Evolutionary conservation across 257 asterid species (phyloP).

Genomic region (Solanum appendiculatum): DNA sequence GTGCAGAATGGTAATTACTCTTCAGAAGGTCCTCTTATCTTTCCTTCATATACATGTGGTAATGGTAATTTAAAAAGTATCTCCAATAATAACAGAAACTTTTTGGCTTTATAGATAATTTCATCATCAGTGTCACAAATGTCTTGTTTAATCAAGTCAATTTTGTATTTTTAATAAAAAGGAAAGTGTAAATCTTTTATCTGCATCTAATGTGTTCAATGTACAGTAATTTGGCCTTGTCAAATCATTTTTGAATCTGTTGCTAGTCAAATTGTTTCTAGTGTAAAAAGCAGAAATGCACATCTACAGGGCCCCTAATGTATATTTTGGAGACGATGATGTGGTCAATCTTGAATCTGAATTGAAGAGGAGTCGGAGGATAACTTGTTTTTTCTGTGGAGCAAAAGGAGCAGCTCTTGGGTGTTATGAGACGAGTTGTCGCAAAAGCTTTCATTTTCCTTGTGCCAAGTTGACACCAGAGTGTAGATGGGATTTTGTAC

Average conservation of each 20-base stretch:
- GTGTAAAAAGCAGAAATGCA: neutral
- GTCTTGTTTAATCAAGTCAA: neutral
- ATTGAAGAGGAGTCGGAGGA: slow-evolving; percentile 69
- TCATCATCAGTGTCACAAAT: neutral
- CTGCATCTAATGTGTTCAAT: neutral
- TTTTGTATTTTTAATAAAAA: neutral
- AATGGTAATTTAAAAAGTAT: neutral
- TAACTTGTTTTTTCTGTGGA: slow-evolving; percentile 76
- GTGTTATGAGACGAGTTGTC: slow-evolving; percentile 77
- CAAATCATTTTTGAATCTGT: neutral
- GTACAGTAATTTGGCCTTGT: neutral
- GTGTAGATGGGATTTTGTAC: slow-evolving; percentile 83
- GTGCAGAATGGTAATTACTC: slow-evolving; percentile 77
- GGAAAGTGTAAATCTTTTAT: neutral
- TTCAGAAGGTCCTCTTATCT: neutral
- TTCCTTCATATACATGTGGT: neutral
- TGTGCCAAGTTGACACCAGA: slow-evolving; percentile 85
- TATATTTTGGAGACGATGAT: slow-evolving; percentile 55
- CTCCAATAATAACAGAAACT: neutral
- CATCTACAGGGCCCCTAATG: slow-evolving; percentile 90
- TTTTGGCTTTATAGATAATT: neutral
- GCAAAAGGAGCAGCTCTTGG: slow-evolving; percentile 95
- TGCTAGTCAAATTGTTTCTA: neutral
- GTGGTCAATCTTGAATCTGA: slow-evolving; percentile 74
- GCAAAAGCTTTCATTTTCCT: slow-evolving; percentile 84